These are phyloP conservation scores for Phylloporus arenicola DNA, from an alignment of 768 basidiomycete species.

Conservation along the genomic window DNA sequence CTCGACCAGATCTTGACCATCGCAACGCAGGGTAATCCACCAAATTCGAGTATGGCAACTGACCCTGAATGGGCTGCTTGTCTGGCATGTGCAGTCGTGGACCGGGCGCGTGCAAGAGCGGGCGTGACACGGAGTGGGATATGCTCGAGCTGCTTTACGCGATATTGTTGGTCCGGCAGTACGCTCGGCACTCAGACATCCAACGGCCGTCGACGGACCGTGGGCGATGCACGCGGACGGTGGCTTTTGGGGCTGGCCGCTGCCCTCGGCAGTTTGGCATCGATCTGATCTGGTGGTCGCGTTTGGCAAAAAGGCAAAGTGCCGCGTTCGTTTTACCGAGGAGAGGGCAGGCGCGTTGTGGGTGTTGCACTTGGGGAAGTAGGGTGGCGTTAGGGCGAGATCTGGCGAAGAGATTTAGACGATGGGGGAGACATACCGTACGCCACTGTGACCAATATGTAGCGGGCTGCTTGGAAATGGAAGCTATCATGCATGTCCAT, in stretches of 20 bases:
- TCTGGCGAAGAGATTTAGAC: constrained; percentile 1
- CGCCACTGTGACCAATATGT: constrained; percentile 15
- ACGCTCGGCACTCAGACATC: not conserved
- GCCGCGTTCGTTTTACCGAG: constrained; percentile 9
- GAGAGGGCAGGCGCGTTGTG: not conserved
- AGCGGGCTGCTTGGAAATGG: constrained; percentile 5
- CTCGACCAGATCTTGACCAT: constrained; percentile 41
- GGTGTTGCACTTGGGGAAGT: not conserved
- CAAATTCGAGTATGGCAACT: constrained; percentile 19
- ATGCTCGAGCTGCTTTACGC: constrained; percentile 26
- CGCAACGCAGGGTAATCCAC: constrained; percentile 40
- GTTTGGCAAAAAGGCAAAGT: not conserved
- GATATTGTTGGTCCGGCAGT: constrained; percentile 30
- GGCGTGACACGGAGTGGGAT: constrained; percentile 26
- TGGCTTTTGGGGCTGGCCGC: constrained; percentile 8
- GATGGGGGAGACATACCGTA: constrained; percentile 5
- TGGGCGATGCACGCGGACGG: not conserved
- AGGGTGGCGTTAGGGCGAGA: constrained; percentile 16
- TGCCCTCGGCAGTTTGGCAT: constrained; percentile 6
- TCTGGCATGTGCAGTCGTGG: constrained; percentile 48
- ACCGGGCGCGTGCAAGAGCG: constrained; percentile 34
- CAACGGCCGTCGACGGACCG: not conserved
- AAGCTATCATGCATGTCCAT: not conserved
- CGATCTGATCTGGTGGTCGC: constrained; percentile 14
- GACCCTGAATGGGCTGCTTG: constrained; percentile 45